Percentiles rank a stretch among this genome's conserved stretches.
These are phyloP conservation scores for Penicillium italicum DNA, from an alignment of 2,329 filamentous ascomycete genomes.

Conservation along the genomic window DNA sequence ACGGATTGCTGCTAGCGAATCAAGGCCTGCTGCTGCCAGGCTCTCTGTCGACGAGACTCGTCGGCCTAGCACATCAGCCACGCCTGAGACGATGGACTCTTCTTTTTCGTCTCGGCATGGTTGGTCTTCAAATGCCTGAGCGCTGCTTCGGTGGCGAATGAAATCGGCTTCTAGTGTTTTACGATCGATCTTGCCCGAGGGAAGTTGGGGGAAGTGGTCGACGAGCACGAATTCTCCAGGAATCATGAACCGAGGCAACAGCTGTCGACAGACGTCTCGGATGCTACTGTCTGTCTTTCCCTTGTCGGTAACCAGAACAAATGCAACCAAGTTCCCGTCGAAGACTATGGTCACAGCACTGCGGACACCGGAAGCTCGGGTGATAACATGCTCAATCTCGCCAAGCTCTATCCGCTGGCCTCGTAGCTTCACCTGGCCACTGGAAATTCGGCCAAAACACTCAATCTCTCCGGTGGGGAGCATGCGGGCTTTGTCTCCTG, in stretches of 20 bases:
- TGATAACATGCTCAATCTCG: constrained; percentile 68
- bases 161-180: constrained; percentile 60
- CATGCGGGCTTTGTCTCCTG: constrained; percentile 76
- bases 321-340: constrained; percentile 67
- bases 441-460: constrained; percentile 73
- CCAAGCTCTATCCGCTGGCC: constrained; percentile 80
- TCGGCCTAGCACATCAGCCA: constrained; percentile 44
- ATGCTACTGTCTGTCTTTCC: constrained; percentile 47
- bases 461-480: constrained; percentile 67
- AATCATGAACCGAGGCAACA: constrained; percentile 81
- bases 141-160: constrained; percentile 22
- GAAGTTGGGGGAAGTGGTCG: constrained; percentile 64
- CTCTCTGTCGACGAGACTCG: constrained; percentile 39
- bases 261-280: constrained; percentile 60
- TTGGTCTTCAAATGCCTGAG: constrained; percentile 7
- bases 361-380: constrained; percentile 60
- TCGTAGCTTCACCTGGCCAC: constrained; percentile 80
- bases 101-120: constrained; percentile 25
- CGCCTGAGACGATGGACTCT: constrained; percentile 38
- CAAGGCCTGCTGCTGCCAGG: constrained; percentile 57
- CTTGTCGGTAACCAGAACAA: constrained; percentile 57
- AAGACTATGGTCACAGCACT: constrained; percentile 65
- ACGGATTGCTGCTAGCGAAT: constrained; percentile 62
- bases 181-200: constrained; percentile 80
- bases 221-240: constrained; percentile 68